phyloP scores from a whole-genome alignment of 805 yeast genomes.

The Sungouiella blattae region DNA sequence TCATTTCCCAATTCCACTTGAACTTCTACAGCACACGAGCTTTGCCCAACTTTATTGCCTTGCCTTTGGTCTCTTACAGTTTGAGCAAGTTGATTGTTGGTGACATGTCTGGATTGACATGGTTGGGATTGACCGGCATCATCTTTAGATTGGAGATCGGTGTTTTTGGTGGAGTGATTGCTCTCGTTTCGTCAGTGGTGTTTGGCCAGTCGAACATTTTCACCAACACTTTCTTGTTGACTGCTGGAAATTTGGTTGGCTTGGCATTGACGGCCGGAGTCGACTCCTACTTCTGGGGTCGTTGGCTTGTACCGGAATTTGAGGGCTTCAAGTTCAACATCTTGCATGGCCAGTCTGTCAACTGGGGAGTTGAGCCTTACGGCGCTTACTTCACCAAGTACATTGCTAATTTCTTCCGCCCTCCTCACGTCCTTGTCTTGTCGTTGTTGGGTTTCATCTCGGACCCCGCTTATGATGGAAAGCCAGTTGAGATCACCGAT shows the following conservation, averaged over 20 bases:
- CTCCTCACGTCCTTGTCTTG: constrained; percentile 43
- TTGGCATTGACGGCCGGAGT: constrained; percentile 42
- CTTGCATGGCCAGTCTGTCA: constrained; percentile 63
- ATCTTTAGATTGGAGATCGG: constrained; percentile 74
- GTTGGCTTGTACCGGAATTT: constrained; percentile 65
- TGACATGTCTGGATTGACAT: constrained; percentile 42
- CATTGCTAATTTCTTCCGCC: constrained; percentile 32
- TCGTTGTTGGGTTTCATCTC: constrained; percentile 37
- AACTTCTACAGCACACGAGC: constrained; percentile 79
- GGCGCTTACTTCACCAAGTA: constrained; percentile 60
- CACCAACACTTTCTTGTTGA: constrained; percentile 34
- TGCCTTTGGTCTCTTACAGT: constrained; percentile 66
- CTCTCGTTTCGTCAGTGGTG: constrained; percentile 40
- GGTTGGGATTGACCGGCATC: constrained; percentile 60
- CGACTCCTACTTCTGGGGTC: constrained; percentile 78
- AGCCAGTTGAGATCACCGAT: constrained; percentile 9
- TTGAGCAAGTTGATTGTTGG: constrained; percentile 50
- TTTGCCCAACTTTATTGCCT: constrained; percentile 80
- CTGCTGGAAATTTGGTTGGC: constrained; percentile 54
- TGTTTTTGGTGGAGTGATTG: constrained; percentile 47
- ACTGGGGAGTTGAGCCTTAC: constrained; percentile 86
- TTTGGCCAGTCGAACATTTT: constrained; percentile 45
- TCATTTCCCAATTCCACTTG: constrained; percentile 72
- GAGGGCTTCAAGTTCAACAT: constrained; percentile 73
- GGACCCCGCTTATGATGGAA: constrained; percentile 40